Conservation (phyloP, 371 early-diverging fungal species). For the Zychaea mexicana region DNA sequence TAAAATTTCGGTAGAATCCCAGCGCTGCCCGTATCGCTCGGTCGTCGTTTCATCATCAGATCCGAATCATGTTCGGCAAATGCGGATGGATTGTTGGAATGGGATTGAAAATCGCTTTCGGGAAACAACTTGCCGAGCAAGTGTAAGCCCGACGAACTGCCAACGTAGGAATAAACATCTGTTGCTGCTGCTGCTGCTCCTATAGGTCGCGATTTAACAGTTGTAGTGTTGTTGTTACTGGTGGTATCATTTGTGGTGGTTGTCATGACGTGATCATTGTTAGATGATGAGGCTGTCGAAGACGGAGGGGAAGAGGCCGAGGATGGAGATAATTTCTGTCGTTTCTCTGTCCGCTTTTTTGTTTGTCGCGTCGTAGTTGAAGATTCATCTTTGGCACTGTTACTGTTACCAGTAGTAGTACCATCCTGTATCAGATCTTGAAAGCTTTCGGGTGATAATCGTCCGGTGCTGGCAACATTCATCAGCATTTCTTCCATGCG, state of each 20-base stretch:
- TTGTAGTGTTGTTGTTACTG: neutral
- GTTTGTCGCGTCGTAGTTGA: neutral
- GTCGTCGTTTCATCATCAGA: constrained; percentile 19
- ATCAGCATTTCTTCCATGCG: constrained; percentile 20
- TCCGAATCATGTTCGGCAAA: constrained; percentile 29
- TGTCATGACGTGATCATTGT: too few relatives aligned
- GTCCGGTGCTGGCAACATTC: constrained; percentile 34
- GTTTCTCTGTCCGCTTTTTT: neutral
- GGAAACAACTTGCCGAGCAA: constrained; percentile 30
- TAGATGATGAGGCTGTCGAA: neutral
- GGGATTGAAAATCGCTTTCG: neutral
- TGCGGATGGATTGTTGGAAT: neutral
- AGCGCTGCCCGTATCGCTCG: neutral
- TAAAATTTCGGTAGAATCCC: too few relatives aligned
- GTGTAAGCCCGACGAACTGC: constrained; percentile 46
- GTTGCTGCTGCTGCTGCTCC: neutral
- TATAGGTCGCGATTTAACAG: neutral
- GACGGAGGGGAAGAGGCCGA: neutral
- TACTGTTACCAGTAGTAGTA: too few relatives aligned
- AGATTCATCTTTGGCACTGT: neutral
- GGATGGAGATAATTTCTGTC: neutral
- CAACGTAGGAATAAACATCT: constrained; percentile 24
- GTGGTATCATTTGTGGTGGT: neutral
- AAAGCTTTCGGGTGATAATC: constrained; percentile 18
- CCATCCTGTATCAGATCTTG: constrained; percentile 4